Base-by-base conservation (phyloP, 2,329 filamentous ascomycete genomes). In the Elsinoe perseae region DNA sequence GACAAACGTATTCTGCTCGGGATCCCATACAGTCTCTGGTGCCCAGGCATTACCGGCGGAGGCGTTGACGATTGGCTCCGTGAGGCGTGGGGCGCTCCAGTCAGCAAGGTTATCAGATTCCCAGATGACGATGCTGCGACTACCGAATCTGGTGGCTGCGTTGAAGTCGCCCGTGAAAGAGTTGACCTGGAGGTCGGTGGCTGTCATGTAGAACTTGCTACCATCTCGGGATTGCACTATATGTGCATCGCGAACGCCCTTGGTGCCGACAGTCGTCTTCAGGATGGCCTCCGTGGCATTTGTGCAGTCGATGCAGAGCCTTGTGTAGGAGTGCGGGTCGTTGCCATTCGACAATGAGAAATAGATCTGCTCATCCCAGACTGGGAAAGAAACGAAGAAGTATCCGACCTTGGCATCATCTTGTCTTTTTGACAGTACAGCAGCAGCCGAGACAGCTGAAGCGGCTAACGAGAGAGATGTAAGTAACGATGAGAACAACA, bases 301-400 rank as follows among this genome's bases (percentile, higher is more conserved):
- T 7, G 8, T 12, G 48, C 48, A 52, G 48, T 52, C 48, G 5
- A 52, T 16, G 21, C 48, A 52, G 14, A 60, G 50, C 32, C 56
- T 55, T 5, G 21, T 25, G 54, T 57, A 61, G 5, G 60, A 60
- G 38, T 60, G 58, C 7, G 60, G 50, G 30, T 61, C 54, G 36
- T 60, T 61, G 58, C 60, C 58, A n/a, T 58, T 54, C 10, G 58
- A 60, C 4, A 61, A 58, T 12, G 55, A 58, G 42, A 56, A 54
- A 30, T 61, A 60, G 38, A 61, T 60, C n/a, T 56, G 70, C 50
- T 50, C 64, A 69, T 61, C 1, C 65, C 61, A 50, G 62, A 70
- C 1, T 64, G 67, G 8, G 65, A 63, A 61, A 20, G 54, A 58
- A n/a, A 59, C 58, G n/a, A 59, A 53, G 27, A 61, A 57, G 52